A percentile compares a stretch with the other conserved stretches of the same genome.
These are phyloP conservation scores for Podospora bellae-mahoneyi DNA, from an alignment of 495 filamentous ascomycete genomes.

Conservation along the genomic window DNA sequence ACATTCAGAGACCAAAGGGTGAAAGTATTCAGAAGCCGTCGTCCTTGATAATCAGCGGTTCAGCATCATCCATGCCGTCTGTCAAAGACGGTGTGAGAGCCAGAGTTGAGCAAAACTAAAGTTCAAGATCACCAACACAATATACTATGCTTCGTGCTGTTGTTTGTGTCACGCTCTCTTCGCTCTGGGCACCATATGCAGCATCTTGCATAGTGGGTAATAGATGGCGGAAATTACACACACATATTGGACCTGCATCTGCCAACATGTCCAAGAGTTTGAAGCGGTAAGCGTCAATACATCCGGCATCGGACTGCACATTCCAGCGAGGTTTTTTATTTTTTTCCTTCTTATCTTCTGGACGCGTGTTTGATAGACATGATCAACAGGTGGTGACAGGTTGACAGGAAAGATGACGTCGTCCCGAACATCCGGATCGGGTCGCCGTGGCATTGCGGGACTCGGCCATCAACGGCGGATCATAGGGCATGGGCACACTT, in stretches of 20 bases:
- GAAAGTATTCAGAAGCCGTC: too few species aligned
- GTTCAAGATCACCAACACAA: neutral
- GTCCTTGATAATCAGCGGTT: too few species aligned
- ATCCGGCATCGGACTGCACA: neutral
- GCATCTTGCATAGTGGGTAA: conserved; percentile 4
- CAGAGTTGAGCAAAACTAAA: too few species aligned
- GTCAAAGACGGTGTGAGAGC: too few species aligned
- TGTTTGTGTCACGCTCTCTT: conserved; percentile 6
- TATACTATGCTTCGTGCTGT: neutral
- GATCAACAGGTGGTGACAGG: conserved; percentile 1
- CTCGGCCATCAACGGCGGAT: conserved; percentile 1
- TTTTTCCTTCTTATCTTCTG: neutral
- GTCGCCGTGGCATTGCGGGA: neutral
- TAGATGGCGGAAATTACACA: conserved; percentile 11
- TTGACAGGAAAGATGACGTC: neutral
- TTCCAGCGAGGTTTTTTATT: neutral
- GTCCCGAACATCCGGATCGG: neutral
- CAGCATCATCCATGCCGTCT: too few species aligned
- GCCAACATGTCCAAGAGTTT: neutral
- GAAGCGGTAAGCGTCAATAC: neutral
- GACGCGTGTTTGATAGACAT: neutral
- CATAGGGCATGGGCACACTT: conserved; percentile 4
- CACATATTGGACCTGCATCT: conserved; percentile 3
- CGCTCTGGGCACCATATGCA: conserved; percentile 3
- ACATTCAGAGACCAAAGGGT: too few species aligned